Evolutionary conservation across 352 stramenopile species (phyloP).

Genomic region (Phytopythium chamaehyphon): DNA sequence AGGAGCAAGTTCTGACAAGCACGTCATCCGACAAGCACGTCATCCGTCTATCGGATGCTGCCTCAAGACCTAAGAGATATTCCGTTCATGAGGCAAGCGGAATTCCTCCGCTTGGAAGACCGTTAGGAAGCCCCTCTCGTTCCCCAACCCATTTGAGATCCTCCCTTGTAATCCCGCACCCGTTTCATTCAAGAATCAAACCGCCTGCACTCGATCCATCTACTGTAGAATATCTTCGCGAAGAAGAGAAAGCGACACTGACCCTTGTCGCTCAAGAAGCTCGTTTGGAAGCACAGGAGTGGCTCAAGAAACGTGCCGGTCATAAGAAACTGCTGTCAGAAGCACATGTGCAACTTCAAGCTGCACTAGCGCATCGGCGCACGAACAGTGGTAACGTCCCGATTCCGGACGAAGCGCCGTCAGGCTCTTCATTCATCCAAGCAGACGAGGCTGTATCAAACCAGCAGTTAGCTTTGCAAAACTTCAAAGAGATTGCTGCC

Average conservation of each 20-base stretch:
- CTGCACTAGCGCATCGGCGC: constrained; percentile 34
- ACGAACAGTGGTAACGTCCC: constrained; percentile 39
- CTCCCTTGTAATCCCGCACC: neutral
- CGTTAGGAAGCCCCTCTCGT: constrained; percentile 6
- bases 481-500: constrained; percentile 42
- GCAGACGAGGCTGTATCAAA: constrained; percentile 8
- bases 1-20: too few species aligned
- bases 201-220: constrained; percentile 20
- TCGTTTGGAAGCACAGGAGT: constrained; percentile 55
- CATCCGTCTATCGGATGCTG: neutral
- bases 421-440: constrained; percentile 1
- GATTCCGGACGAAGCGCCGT: constrained; percentile 16
- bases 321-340: constrained; percentile 77
- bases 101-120: neutral
- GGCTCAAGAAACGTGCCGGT: constrained; percentile 68
- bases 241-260: constrained; percentile 62
- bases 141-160: neutral
- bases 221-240: constrained; percentile 36
- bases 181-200: neutral
- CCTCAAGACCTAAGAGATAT: neutral
- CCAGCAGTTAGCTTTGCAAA: constrained; percentile 38
- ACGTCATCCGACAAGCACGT: neutral
- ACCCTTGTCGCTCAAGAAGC: constrained; percentile 67
- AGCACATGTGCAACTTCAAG: constrained; percentile 50
- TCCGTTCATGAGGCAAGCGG: neutral